Evolutionary conservation across 495 filamentous ascomycete genomes (phyloP), one percentile per base, ranked within the genome.

Genomic region (Pyrenopolyporus hunteri): DNA sequence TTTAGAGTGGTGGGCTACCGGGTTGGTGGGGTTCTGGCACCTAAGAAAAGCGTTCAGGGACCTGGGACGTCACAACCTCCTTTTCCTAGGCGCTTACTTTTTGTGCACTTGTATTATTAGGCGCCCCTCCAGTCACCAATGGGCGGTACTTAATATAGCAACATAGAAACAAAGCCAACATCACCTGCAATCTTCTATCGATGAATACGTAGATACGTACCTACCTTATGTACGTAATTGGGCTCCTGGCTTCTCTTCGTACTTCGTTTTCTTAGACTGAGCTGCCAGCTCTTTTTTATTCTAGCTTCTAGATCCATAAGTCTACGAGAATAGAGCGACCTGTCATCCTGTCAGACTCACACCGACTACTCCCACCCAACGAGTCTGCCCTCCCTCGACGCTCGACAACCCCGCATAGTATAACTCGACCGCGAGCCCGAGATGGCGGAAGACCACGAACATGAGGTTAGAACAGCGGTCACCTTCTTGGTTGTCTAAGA

Each of bases 381-480:
- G 11, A 16, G 4, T 14, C 6, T 31, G 43, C 6, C 10, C 13
- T 14, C 4, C 23, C 22, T n/a, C 25, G 14, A 14, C n/a, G 2
- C 25, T 8, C 17, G n/a, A 29, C 25, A 7, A 28, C 14, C 10
- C 22, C 28, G 20, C 48, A 25, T 42, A 28, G 35, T 22, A 23
- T 20, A 29, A 8, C 17, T 9, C 17, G 23, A 22, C 8, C 22
- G 42, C 25, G 23, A 16, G 22, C 14, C 48, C 47, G 63, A 69
- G 6, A 83, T 83, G 80, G 76, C 77, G 36, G 79, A 79, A 47
- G 70, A 80, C 29, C 57, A 67, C 10, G 76, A 79, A 55, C 73
- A 74, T 57, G 76, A 78, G 48, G 76, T 76, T 60, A 29, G 71
- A 31, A n/a, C 9, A 26, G 9, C 37, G 10, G 14, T 40, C 17